Evolutionary conservation across 306 rosid species (phyloP), one percentile per base, ranked within the genome.

Genomic region (Biancaea sappan): DNA sequence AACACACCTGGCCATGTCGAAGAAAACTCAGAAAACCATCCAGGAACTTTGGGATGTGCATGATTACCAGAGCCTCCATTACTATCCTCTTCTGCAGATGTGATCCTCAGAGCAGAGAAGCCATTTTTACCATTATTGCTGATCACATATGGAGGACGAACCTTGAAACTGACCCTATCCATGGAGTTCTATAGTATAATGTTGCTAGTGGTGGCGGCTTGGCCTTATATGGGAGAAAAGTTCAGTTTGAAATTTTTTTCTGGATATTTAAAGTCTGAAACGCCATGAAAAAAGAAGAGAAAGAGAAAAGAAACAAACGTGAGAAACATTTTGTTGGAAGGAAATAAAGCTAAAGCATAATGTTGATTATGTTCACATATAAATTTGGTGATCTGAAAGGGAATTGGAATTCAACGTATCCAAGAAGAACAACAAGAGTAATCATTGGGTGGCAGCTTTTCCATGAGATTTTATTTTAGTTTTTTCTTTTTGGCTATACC

Each of bases 1-100:
- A n/a, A n/a, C n/a, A n/a, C 29, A 89, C 94, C 90, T 77, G 96
- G 92, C 96, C 96, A 87, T n/a, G 80, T 35, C 4, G 90, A 86
- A 46, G 85, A 82, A 77, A 78, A 22, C 76, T 90, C 96, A 21
- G 92, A 81, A 74, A 84, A 90, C 96, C 92, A 87, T 46, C 92
- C 89, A 6, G 89, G 84, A 75, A 84, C 24, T 1, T 31, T 59
- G 0, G 89, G 84, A 47, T 75, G 80, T n/a, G n/a, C 47, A 59
- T 47, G 63, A 72, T 53, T 57, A 35, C 5, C 48, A 50, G 12
- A 40, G 9, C 58, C 56, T 63, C 18, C 74, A 37, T 25, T 47
- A 8, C 28, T 69, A 19, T 35, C 34, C 9, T 74, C 63, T 21
- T 66, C 71, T 3, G 54, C 66, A 72, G 34, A 50, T 25, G 48